Evolutionary conservation across 495 filamentous ascomycete genomes (phyloP).

Genomic region (Neurospora tetrasperma): DNA sequence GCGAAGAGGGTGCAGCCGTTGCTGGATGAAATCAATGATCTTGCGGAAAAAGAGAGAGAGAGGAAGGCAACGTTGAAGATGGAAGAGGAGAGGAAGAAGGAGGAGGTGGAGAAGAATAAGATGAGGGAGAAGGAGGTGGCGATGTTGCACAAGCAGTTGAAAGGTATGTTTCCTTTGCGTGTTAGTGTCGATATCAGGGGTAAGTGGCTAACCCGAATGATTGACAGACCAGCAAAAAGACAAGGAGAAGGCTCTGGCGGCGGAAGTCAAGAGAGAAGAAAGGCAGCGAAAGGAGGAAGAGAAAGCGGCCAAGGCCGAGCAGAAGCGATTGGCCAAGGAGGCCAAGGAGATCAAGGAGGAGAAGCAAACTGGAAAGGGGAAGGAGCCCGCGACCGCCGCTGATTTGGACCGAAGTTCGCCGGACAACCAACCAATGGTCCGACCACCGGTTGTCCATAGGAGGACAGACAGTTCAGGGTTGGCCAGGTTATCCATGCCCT

Average conservation of each 20-base stretch:
- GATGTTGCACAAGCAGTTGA: slow-evolving; percentile 32
- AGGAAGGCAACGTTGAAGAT: slow-evolving; percentile 42
- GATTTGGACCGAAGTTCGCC: neutral
- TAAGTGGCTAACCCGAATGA: neutral
- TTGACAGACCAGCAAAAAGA: slow-evolving; percentile 39
- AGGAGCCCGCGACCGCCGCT: neutral
- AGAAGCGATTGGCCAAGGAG: slow-evolving; percentile 36
- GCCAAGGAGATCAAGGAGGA: slow-evolving; percentile 37
- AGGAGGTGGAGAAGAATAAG: slow-evolving; percentile 34
- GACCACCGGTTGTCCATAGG: neutral
- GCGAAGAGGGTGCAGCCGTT: slow-evolving; percentile 73
- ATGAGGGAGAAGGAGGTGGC: slow-evolving; percentile 36
- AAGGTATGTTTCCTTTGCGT: slow-evolving; percentile 22
- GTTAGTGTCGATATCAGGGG: neutral
- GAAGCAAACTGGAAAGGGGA: slow-evolving; percentile 14
- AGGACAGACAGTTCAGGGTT: neutral
- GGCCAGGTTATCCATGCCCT: neutral
- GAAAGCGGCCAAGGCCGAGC: slow-evolving; percentile 37
- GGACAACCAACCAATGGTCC: neutral
- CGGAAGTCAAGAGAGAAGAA: slow-evolving; percentile 42
- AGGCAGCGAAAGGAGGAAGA: slow-evolving; percentile 42
- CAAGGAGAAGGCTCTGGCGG: slow-evolving; percentile 34
- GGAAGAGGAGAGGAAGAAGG: slow-evolving; percentile 39
- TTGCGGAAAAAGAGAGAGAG: slow-evolving; percentile 55
- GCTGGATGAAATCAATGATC: slow-evolving; percentile 78